Conservation (phyloP, 768 basidiomycete species). For the Suillus discolor region DNA sequence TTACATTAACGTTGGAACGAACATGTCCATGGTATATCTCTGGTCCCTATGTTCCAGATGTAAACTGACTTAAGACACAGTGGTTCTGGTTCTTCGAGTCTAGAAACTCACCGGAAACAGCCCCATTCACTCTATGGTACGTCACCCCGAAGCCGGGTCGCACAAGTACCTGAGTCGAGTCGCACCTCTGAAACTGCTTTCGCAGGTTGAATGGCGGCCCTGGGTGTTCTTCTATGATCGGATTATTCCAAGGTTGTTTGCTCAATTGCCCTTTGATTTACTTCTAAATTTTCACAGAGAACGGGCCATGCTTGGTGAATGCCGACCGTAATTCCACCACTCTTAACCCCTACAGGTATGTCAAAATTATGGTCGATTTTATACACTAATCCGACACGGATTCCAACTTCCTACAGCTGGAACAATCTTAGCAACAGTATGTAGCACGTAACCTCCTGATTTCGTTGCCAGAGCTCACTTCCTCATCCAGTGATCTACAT, state of each 20-base stretch:
- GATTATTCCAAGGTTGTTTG: constrained; percentile 58
- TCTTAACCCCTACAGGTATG: constrained; percentile 64
- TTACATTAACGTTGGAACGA: constrained; percentile 57
- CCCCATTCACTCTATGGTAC: constrained; percentile 69
- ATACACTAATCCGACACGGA: no score
- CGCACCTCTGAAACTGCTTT: neutral
- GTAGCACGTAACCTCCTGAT: constrained; percentile 20
- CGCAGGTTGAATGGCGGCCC: constrained; percentile 61
- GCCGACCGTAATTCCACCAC: constrained; percentile 51
- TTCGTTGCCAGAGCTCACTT: constrained; percentile 1
- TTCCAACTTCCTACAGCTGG: constrained; percentile 45
- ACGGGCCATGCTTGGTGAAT: constrained; percentile 66
- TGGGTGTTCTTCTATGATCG: constrained; percentile 65
- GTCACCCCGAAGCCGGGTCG: constrained; percentile 1
- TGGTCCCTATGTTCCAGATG: neutral
- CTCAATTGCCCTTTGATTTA: neutral
- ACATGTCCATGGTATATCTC: constrained; percentile 57
- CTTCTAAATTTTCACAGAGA: constrained; percentile 38
- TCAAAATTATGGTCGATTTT: neutral
- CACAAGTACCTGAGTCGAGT: neutral
- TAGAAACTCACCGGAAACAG: constrained; percentile 57
- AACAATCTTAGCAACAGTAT: constrained; percentile 67
- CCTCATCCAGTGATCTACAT: constrained; percentile 60
- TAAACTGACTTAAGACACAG: constrained; percentile 36
- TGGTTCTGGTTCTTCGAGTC: constrained; percentile 82